These are phyloP conservation scores for Macrotyloma uniflorum DNA, from an alignment of 306 rosid genomes.

Conservation along the genomic window DNA sequence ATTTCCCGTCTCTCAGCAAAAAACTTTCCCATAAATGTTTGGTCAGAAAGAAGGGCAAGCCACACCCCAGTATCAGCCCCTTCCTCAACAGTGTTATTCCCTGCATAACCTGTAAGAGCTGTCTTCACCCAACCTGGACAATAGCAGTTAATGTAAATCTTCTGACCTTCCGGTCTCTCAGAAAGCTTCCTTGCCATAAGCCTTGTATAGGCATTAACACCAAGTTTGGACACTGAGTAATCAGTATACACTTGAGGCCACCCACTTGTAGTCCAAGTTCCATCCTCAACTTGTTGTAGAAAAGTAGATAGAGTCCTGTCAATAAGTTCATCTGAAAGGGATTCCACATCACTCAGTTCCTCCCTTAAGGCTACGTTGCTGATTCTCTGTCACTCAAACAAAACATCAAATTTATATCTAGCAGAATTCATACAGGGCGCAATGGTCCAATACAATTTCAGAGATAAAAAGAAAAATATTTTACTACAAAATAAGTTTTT, in stretches of 20 bases:
- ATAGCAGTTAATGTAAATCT: conserved; percentile 40
- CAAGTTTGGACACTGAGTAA: conserved; percentile 84
- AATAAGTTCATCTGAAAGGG: conserved; percentile 69
- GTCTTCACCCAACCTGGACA: conserved; percentile 73
- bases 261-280: conserved; percentile 81
- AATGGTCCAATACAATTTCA: background rate
- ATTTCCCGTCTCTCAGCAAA: conserved; percentile 94
- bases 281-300: conserved; percentile 79
- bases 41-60: conserved; percentile 86
- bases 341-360: conserved; percentile 60
- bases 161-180: conserved; percentile 64
- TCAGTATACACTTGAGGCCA: conserved; percentile 91
- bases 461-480: background rate
- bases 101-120: conserved; percentile 86
- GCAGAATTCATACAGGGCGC: background rate
- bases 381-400: conserved; percentile 58
- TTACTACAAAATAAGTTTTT: background rate
- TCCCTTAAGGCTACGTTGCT: conserved; percentile 64
- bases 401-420: conserved; percentile 29
- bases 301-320: conserved; percentile 60
- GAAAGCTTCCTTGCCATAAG: conserved; percentile 64
- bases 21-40: conserved; percentile 63
- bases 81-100: conserved; percentile 80
- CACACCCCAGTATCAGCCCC: conserved; percentile 97
- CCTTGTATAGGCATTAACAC: conserved; percentile 84